Percentiles rank a stretch among this genome's conserved stretches.
Conservation (phyloP, 768 basidiomycete species). For the Dioszegia crocea region DNA sequence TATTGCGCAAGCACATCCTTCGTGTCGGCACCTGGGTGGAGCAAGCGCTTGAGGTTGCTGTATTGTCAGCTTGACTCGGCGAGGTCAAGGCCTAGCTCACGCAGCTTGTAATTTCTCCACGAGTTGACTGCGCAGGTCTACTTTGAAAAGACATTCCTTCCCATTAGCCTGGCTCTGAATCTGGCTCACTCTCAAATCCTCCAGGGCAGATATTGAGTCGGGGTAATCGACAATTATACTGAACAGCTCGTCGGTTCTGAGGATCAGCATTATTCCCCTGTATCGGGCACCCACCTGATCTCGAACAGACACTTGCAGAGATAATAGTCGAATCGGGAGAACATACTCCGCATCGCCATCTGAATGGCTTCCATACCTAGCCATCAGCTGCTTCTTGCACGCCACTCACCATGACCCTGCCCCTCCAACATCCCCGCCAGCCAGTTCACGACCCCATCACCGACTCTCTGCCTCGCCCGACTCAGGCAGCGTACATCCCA, state of each 20-base stretch:
- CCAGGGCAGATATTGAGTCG: conserved; percentile 74
- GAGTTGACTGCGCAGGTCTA: conserved; percentile 58
- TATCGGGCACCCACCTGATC: conserved; percentile 59
- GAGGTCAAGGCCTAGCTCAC: conserved; percentile 54
- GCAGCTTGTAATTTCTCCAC: conserved; percentile 73
- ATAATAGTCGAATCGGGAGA: conserved; percentile 81
- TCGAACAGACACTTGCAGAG: conserved; percentile 87
- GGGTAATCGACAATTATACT: conserved; percentile 95
- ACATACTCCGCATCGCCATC: conserved; percentile 61
- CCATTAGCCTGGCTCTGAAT: background rate
- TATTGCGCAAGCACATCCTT: conserved; percentile 84
- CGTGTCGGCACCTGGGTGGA: conserved; percentile 95
- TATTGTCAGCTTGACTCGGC: conserved; percentile 12
- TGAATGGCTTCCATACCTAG: conserved; percentile 50
- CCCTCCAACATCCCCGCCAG: conserved; percentile 71
- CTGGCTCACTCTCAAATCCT: conserved; percentile 69
- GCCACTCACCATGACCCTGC: conserved; percentile 17
- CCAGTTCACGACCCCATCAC: conserved; percentile 75
- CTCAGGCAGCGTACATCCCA: conserved; percentile 64
- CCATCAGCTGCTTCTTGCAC: background rate
- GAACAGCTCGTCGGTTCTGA: conserved; percentile 70
- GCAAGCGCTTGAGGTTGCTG: conserved; percentile 78
- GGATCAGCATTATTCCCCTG: conserved; percentile 3
- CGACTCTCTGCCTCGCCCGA: conserved; percentile 69
- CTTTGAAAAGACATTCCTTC: conserved; percentile 50